phyloP scores from a whole-genome alignment of 352 stramenopile genomes.

The Saprolegnia parasitica region DNA sequence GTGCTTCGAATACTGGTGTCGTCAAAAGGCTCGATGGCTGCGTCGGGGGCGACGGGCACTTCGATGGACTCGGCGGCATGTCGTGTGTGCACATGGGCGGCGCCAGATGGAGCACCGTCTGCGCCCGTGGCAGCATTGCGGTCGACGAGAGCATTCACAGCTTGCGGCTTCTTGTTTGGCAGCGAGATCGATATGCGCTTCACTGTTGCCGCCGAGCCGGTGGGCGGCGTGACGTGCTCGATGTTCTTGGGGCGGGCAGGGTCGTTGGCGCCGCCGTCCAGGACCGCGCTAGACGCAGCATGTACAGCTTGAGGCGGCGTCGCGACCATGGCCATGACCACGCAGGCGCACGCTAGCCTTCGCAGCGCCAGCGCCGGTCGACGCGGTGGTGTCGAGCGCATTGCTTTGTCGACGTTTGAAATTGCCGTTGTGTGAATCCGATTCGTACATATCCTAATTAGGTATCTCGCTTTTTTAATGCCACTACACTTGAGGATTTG shows the following conservation, averaged over 20 bases:
- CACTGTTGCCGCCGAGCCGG: not conserved
- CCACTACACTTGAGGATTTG: constrained; percentile 16
- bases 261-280: not conserved
- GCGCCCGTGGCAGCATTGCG: not conserved
- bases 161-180: not conserved
- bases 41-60: not conserved
- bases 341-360: too few species aligned
- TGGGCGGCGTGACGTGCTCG: not conserved
- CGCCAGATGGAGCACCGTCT: constrained; percentile 1
- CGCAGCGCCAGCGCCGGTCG: too few species aligned
- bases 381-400: too few species aligned
- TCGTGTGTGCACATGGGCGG: not conserved
- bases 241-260: not conserved
- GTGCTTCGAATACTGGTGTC: not conserved
- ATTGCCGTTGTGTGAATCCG: too few species aligned
- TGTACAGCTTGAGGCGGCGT: too few species aligned
- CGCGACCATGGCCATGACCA: too few species aligned
- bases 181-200: not conserved
- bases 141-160: not conserved
- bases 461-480: constrained; percentile 1
- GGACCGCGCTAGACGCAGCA: too few species aligned
- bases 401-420: too few species aligned
- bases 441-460: constrained; percentile 5
- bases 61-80: not conserved
- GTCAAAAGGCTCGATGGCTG: not conserved